phyloP scores from a whole-genome alignment of 1,284 basidiomycete genomes.

The Naganishia liquefaciens region DNA sequence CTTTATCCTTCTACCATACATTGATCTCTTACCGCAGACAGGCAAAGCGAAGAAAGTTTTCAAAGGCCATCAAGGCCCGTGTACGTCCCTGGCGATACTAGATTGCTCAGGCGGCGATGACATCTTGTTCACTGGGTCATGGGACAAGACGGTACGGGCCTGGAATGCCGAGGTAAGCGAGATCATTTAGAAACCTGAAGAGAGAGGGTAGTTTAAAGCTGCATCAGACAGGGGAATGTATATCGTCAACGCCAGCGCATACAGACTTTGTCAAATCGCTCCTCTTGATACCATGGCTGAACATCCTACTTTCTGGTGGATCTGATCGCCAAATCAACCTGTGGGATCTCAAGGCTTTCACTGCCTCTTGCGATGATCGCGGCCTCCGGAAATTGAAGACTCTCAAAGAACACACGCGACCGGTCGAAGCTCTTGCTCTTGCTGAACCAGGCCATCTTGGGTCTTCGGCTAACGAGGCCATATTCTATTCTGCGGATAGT shows the following conservation, averaged over 20 bases:
- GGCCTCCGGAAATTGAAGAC: slow-evolving; percentile 35
- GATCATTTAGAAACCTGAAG: slow-evolving; percentile 21
- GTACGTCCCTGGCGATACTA: slow-evolving; percentile 73
- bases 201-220: neutral
- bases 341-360: slow-evolving; percentile 63
- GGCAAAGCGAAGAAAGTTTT: slow-evolving; percentile 73
- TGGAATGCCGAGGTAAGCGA: slow-evolving; percentile 70
- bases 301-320: slow-evolving; percentile 76
- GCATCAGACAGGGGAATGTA: slow-evolving; percentile 64
- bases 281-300: slow-evolving; percentile 65
- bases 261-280: slow-evolving; percentile 83
- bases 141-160: slow-evolving; percentile 83
- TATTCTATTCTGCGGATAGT: slow-evolving; percentile 76
- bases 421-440: slow-evolving; percentile 37
- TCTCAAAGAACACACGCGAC: slow-evolving; percentile 42
- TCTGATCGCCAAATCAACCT: slow-evolving; percentile 87
- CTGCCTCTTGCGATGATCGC: slow-evolving; percentile 40
- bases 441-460: slow-evolving; percentile 53
- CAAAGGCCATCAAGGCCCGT: slow-evolving; percentile 80
- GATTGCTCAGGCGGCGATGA: slow-evolving; percentile 29
- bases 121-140: slow-evolving; percentile 77
- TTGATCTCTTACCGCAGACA: slow-evolving; percentile 58
- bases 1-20: neutral
- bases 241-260: slow-evolving; percentile 75
- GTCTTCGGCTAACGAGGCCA: slow-evolving; percentile 37